phyloP scores from a whole-genome alignment of 495 filamentous ascomycete species.

The Penicillium canariense region DNA sequence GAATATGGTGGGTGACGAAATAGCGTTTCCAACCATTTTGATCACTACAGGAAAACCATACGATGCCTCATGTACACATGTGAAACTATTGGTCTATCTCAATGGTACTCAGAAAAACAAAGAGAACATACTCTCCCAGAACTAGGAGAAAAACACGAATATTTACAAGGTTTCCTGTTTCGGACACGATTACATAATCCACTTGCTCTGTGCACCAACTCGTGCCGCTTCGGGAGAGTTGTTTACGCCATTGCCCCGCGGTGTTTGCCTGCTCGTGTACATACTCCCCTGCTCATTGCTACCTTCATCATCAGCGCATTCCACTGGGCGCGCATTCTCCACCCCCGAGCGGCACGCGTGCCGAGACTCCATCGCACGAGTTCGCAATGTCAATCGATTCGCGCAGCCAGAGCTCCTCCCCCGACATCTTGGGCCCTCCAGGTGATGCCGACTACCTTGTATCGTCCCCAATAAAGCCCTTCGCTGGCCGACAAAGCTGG shows the following conservation, averaged over 20 bases:
- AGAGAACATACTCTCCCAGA: too few relatives aligned
- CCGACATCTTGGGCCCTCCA: slow-evolving; percentile 46
- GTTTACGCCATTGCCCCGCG: slow-evolving; percentile 37
- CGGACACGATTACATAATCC: slow-evolving; percentile 20
- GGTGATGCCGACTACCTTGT: slow-evolving; percentile 47
- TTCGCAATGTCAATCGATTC: slow-evolving; percentile 32
- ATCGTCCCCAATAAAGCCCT: slow-evolving; percentile 44
- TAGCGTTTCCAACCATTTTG: too few relatives aligned
- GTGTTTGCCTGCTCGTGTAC: slow-evolving; percentile 16
- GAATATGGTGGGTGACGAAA: too few relatives aligned
- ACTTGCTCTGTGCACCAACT: slow-evolving; percentile 5
- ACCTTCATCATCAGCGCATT: slow-evolving; percentile 16
- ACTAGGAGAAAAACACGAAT: neutral
- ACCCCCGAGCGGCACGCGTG: slow-evolving; percentile 30
- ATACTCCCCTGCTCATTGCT: neutral
- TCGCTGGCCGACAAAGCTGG: slow-evolving; percentile 43
- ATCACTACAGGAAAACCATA: too few relatives aligned
- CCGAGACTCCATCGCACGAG: slow-evolving; percentile 22
- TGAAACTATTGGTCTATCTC: too few relatives aligned
- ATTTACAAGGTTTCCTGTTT: slow-evolving; percentile 8
- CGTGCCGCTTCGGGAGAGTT: slow-evolving; percentile 37
- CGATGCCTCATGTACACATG: too few relatives aligned
- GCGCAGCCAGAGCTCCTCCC: slow-evolving; percentile 44
- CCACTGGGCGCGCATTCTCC: slow-evolving; percentile 22
- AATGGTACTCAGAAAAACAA: too few relatives aligned